Evolutionary conservation across 768 basidiomycete genomes (phyloP).

Genomic region (Lanmaoa pseudosensibilis): DNA sequence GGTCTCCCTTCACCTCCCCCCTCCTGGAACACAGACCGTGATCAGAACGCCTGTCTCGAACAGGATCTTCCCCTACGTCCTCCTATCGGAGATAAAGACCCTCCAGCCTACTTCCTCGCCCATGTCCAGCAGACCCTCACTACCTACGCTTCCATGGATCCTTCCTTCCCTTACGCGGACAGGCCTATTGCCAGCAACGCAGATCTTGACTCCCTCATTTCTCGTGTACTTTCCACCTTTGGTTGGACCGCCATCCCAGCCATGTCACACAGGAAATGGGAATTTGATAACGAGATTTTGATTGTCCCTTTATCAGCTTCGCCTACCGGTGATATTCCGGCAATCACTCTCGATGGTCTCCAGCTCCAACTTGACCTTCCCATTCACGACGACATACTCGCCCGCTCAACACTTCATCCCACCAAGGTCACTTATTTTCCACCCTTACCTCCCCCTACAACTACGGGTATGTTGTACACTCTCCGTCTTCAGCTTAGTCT

Average conservation of each 20-base stretch:
- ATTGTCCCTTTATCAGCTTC: constrained; percentile 19
- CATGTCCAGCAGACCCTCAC: constrained; percentile 50
- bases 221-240: constrained; percentile 41
- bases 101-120: constrained; percentile 31
- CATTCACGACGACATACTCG: constrained; percentile 24
- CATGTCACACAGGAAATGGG: constrained; percentile 24
- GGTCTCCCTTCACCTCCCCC: constrained; percentile 13
- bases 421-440: constrained; percentile 28
- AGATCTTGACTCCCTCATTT: constrained; percentile 47
- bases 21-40: constrained; percentile 7
- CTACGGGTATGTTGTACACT: constrained; percentile 17
- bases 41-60: constrained; percentile 13
- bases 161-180: constrained; percentile 29
- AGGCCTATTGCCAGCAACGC: constrained; percentile 13
- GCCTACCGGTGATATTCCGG: not conserved
- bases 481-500: not conserved
- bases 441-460: constrained; percentile 11
- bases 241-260: constrained; percentile 36
- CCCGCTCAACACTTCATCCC: constrained; percentile 26
- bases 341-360: constrained; percentile 18
- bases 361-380: constrained; percentile 30
- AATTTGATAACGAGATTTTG: constrained; percentile 29
- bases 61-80: constrained; percentile 32
- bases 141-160: constrained; percentile 43
- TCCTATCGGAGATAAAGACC: constrained; percentile 30